Evolutionary conservation across 2,329 filamentous ascomycete species (phyloP).

Genomic region (Diaporthe eres): DNA sequence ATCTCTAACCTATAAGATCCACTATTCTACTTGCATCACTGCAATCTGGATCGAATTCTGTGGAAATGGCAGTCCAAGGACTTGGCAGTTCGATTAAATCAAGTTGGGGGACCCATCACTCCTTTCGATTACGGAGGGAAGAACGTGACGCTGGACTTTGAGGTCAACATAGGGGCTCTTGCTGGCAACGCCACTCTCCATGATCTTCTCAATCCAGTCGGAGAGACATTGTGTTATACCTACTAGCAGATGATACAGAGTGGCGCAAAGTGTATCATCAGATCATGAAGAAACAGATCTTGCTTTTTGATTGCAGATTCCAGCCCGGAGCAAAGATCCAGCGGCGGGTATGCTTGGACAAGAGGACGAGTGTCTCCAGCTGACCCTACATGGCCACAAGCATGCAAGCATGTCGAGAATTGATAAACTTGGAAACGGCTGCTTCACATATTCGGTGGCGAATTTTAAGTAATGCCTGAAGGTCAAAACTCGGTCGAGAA

Average conservation of each 20-base stretch:
- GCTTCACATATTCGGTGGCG: background rate
- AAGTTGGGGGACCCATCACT: background rate
- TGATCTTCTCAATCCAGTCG: background rate
- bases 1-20: background rate
- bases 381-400: too few relatives aligned
- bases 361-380: background rate
- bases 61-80: conserved; percentile 11
- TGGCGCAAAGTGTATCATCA: background rate
- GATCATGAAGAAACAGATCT: background rate
- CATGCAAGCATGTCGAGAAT: background rate
- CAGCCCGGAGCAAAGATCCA: background rate
- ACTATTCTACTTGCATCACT: background rate
- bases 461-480: background rate
- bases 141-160: background rate
- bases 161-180: conserved; percentile 1
- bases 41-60: background rate
- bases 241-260: background rate
- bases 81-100: background rate
- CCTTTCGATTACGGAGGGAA: background rate
- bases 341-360: background rate
- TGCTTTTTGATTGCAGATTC: background rate
- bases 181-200: background rate
- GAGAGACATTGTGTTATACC: background rate
- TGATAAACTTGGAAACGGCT: background rate
- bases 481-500: too few relatives aligned